Evolutionary conservation across 352 stramenopile species (phyloP).

Genomic region (Phytophthora meadii): DNA sequence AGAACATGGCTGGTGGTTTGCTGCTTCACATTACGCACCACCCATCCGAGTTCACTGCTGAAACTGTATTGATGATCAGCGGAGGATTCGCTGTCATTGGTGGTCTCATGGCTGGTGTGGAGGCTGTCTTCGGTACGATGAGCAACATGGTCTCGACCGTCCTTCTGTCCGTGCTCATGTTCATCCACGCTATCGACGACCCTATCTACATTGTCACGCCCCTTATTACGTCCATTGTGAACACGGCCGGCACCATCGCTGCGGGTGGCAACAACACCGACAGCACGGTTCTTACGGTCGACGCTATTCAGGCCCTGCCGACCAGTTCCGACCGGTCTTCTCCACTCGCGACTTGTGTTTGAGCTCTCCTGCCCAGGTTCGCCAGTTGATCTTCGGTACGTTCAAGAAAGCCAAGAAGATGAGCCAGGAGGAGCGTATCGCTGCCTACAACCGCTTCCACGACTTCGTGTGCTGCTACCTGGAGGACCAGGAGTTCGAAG

Average conservation of each 20-base stretch:
- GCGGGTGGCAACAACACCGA: conserved; percentile 6
- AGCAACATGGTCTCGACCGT: conserved; percentile 19
- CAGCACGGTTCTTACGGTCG: conserved; percentile 1
- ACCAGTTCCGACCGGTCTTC: conserved; percentile 15
- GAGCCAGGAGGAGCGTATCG: conserved; percentile 8
- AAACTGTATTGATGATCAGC: conserved; percentile 21
- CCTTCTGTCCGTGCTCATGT: conserved; percentile 20
- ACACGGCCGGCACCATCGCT: conserved; percentile 12
- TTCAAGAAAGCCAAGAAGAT: conserved; percentile 16
- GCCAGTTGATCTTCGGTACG: conserved; percentile 23
- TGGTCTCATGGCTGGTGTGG: conserved; percentile 23
- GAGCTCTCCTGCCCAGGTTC: conserved; percentile 14
- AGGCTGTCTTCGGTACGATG: conserved; percentile 17
- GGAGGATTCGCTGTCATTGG: conserved; percentile 18
- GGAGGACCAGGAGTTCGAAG: conserved; percentile 19
- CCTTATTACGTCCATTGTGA: conserved; percentile 24
- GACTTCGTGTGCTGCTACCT: conserved; percentile 24
- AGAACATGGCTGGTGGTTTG: conserved; percentile 17
- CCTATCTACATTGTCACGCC: conserved; percentile 25
- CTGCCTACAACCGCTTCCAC: conserved; percentile 17
- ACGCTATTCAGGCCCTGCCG: conserved; percentile 5
- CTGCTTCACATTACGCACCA: conserved; percentile 8
- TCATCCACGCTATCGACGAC: conserved; percentile 22
- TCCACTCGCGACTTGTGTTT: conserved; percentile 22
- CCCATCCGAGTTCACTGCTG: conserved; percentile 19